Evolutionary conservation across 805 yeast genomes (phyloP), one percentile per base, ranked within the genome.

Genomic region (Kluyveromyces nonfermentans): DNA sequence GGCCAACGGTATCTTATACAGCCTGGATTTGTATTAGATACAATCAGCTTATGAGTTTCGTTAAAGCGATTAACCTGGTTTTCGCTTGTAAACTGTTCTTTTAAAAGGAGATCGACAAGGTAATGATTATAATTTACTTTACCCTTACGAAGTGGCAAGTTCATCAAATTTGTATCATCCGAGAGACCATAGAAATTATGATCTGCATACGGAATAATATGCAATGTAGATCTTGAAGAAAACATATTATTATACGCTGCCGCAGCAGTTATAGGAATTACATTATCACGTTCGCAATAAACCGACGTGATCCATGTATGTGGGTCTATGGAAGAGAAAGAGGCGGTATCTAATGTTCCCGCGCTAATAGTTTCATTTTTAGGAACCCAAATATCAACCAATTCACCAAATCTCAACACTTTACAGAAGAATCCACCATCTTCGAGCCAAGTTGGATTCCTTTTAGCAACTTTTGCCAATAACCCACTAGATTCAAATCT

Each of bases 171-270:
- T 15, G 62, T 53, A 37, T 73, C 67, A 8, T 53, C 64, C 2
- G 60, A 55, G 1, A 56, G 49, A 0, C 93, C 90, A 56, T 73
- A 83, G 56, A 73, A 88, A 54, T 84, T 85, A 62, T 89, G 97
- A 57, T 86, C 89, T 0, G 95, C 96, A 37, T 68, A 69, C 1
- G 75, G 74, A 9, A 89, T 65, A 7, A 85, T 59, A 32, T 69
- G 67, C 43, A 87, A 64, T 3, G 70, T 67, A 51, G 83, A 81
- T 17, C 88, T 75, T 5, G 59, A 56, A 2, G 70, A 72, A 40
- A 88, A 73, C 8, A 65, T 50, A 51, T 82, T 77, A 7, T 83
- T 77, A 64, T 68, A 86, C 32, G 52, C 52, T 1, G 80, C 71
- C 7, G 80, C 70, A 52, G 86, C 96, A 14, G 69, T 67, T 1